Evolutionary conservation across 306 rosid genomes (phyloP).

Genomic region (Trifolium repens): DNA sequence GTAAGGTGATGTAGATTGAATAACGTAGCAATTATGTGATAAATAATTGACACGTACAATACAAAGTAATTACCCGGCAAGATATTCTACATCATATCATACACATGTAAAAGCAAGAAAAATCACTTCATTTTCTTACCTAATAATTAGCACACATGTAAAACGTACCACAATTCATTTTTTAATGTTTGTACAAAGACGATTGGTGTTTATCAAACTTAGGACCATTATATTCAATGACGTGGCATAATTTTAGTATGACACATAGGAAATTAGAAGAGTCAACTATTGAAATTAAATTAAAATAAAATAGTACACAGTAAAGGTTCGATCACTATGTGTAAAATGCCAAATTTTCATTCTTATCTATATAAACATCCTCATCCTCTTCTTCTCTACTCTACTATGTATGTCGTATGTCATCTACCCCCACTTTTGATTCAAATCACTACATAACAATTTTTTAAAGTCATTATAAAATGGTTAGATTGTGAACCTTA

Average conservation of each 20-base stretch:
- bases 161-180: constrained; percentile 13
- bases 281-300: neutral
- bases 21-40: neutral
- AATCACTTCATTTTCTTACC: constrained; percentile 2
- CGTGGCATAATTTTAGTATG: neutral
- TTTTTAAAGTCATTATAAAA: neutral
- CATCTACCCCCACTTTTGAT: too few species aligned
- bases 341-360: neutral
- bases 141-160: constrained; percentile 19
- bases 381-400: neutral
- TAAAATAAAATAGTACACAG: neutral
- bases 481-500: neutral
- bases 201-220: constrained; percentile 21
- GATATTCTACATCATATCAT: neutral
- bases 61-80: constrained; percentile 5
- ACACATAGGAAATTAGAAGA: neutral
- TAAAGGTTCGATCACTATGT: neutral
- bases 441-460: neutral
- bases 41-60: constrained; percentile 28
- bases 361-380: neutral
- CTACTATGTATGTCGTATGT: neutral
- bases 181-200: neutral
- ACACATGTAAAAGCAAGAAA: constrained; percentile 22
- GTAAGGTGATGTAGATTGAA: neutral
- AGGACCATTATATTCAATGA: constrained; percentile 33